Evolutionary conservation across 768 basidiomycete genomes (phyloP), one percentile per base, ranked within the genome.

Genomic region (Suillus spraguei): DNA sequence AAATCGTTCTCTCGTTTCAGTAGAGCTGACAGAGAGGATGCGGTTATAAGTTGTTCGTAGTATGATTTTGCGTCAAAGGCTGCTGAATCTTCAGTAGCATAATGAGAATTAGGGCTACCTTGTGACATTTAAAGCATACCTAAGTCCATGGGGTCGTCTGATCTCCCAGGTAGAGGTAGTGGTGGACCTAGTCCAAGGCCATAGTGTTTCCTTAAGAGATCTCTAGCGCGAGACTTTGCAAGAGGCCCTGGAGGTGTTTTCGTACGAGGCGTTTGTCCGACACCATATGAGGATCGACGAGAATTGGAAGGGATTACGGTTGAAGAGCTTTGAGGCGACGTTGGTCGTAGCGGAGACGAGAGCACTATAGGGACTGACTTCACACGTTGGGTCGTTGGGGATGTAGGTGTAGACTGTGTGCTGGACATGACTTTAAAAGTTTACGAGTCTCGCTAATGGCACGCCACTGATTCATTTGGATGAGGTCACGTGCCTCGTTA

Each of bases 11-110:
- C 92, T 60, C 83, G 82, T 75, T 88, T 92, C 13, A 97, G 78
- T 6, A 97, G 79, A 7, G 82, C 80, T 1, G 87, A 85, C 38
- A 95, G 78, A 7, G 91, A 88, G 3, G 91, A 85, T 0, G 91
- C 92, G 0, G 91, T 93, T 62, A 95, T 93, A 8, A 95, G 74
- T 67, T 93, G 91, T 67, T 93, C 90, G 66, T 95, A 95, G 68
- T 94, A 95, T 14, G 85, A 81, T 72, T 88, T 90, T 13, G 94
- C 87, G 68, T 95, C 91, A 70, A 95, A 95, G 9, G 85, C 87
- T 22, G 86, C 75, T 0, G 94, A 94, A 74, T 95, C 94, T 94
- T 66, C 5, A 16, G 28, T 47, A 39, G 39, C 35, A 46, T 58
- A 32, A 28, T 66, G 24, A 58, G 56, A 58, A 58, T 39, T 7